Percentiles rank a stretch among this genome's conserved stretches.
These are phyloP conservation scores for Williopsis jadinii DNA, from an alignment of 1,139 yeast genomes.

Conservation along the genomic window DNA sequence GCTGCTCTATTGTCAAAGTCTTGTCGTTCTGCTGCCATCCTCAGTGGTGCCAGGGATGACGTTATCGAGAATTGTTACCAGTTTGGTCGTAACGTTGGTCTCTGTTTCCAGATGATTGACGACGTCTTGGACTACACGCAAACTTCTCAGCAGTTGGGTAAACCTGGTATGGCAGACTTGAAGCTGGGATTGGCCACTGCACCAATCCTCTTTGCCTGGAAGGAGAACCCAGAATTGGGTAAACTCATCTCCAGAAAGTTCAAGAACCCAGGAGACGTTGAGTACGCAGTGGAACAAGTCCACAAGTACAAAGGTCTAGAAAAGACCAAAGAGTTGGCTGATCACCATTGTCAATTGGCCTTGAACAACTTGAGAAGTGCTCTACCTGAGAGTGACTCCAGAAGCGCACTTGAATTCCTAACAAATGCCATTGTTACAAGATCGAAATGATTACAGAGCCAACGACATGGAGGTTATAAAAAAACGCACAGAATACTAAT, in stretches of 20 bases:
- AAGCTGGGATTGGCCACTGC: constrained; percentile 95
- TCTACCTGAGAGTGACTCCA: constrained; percentile 83
- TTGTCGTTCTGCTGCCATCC: constrained; percentile 87
- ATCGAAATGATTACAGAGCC: constrained; percentile 37
- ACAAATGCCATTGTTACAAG: constrained; percentile 82
- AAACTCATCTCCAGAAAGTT: constrained; percentile 80
- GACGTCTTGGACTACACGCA: constrained; percentile 94
- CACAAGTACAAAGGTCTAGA: constrained; percentile 65
- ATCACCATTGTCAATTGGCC: constrained; percentile 70
- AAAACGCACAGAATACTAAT: too few relatives aligned
- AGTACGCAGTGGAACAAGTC: constrained; percentile 69
- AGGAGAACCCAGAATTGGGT: constrained; percentile 76
- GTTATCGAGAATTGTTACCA: constrained; percentile 81
- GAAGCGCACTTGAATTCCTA: constrained; percentile 79
- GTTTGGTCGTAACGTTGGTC: constrained; percentile 88
- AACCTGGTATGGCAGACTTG: constrained; percentile 93
- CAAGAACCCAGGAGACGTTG: constrained; percentile 74
- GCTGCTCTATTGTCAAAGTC: constrained; percentile 95
- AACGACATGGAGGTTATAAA: too few relatives aligned
- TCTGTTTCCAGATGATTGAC: constrained; percentile 94
- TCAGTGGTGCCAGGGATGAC: constrained; percentile 73
- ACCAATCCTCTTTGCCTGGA: constrained; percentile 94
- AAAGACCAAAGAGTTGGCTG: constrained; percentile 72
- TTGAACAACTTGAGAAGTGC: constrained; percentile 53
- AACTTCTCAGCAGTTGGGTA: constrained; percentile 76